Evolutionary conservation across 371 early-diverging fungal species (phyloP).

Genomic region (Batkoa obscura): DNA sequence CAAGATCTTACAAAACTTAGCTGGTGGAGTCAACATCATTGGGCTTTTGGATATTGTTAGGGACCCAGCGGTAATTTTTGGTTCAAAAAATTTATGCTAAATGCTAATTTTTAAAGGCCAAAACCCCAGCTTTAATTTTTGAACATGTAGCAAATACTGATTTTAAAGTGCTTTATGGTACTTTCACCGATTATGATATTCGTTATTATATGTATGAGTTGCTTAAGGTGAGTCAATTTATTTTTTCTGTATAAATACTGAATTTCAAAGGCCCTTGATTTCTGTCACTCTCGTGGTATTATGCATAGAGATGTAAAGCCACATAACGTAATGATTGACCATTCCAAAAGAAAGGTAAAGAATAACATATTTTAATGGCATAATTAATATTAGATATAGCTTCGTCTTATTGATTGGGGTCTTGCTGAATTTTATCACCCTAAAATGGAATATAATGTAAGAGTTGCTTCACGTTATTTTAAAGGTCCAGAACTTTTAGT

Average conservation of each 20-base stretch:
- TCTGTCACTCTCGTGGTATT: conserved; percentile 96
- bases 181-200: conserved; percentile 83
- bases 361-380: neutral
- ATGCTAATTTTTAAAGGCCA: conserved; percentile 29
- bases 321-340: conserved; percentile 99
- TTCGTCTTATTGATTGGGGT: conserved; percentile 99
- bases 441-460: conserved; percentile 91
- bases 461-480: conserved; percentile 97
- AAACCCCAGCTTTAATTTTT: conserved; percentile 92
- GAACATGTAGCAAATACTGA: conserved; percentile 84
- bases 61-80: conserved; percentile 59
- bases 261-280: conserved; percentile 69
- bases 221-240: conserved; percentile 45
- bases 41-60: conserved; percentile 87
- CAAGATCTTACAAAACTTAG: conserved; percentile 91
- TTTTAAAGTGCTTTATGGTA: conserved; percentile 46
- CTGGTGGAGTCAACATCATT: conserved; percentile 87
- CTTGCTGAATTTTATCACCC: conserved; percentile 99
- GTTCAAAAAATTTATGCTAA: neutral
- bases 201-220: conserved; percentile 93
- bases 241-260: neutral
- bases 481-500: conserved; percentile 99
- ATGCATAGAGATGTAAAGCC: conserved; percentile 99
- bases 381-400: conserved; percentile 17
- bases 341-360: conserved; percentile 62